Evolutionary conservation across 2,329 filamentous ascomycete species (phyloP).

Genomic region (Colletotrichum eleusines): DNA sequence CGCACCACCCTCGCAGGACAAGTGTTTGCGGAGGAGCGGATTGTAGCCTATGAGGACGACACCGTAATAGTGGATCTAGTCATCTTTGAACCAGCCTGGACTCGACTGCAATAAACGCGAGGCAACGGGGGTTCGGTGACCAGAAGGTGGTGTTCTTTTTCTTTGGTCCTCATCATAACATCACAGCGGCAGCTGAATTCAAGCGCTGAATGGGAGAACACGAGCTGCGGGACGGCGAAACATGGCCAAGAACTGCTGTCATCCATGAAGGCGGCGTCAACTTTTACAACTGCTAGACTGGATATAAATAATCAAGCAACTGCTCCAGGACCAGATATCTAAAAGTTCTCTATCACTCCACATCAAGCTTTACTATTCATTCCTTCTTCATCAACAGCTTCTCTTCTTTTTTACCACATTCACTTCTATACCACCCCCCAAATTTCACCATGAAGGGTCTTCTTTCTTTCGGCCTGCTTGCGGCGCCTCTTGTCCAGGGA

Average conservation of each 20-base stretch:
- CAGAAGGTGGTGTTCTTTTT: neutral
- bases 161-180: neutral
- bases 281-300: neutral
- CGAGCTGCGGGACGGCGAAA: neutral
- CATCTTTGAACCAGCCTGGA: neutral
- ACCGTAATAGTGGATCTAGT: neutral
- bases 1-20: neutral
- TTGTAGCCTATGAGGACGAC: neutral
- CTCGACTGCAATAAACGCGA: slow-evolving; percentile 1
- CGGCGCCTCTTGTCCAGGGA: slow-evolving; percentile 16
- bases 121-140: neutral
- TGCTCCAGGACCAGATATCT: neutral
- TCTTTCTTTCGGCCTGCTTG: slow-evolving; percentile 12
- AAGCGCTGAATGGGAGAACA: neutral
- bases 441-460: neutral
- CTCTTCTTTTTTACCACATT: neutral
- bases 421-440: neutral
- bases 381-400: neutral
- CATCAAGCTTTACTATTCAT: neutral
- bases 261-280: neutral
- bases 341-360: neutral
- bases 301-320: neutral
- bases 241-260: neutral
- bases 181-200: neutral
- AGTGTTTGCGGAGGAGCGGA: neutral